These are phyloP conservation scores for Taphrina flavorubra DNA, from an alignment of 1,139 yeast genomes.

Conservation along the genomic window DNA sequence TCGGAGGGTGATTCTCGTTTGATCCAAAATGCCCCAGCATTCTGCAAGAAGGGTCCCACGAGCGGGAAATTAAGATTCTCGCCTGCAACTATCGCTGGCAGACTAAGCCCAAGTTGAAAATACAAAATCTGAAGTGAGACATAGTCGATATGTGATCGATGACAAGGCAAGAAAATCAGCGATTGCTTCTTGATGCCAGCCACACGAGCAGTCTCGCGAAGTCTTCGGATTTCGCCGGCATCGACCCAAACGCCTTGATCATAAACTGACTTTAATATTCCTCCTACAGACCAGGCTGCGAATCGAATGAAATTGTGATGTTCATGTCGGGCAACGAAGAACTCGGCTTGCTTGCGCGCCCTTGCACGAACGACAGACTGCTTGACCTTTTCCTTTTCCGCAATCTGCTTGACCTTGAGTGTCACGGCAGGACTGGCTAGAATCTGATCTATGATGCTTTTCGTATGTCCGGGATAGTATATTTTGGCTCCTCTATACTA, in stretches of 20 bases:
- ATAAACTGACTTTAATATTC: conserved; percentile 54
- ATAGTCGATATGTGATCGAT: conserved; percentile 70
- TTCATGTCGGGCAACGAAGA: conserved; percentile 53
- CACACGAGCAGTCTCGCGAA: conserved; percentile 52
- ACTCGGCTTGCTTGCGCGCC: conserved; percentile 50
- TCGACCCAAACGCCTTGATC: conserved; percentile 57
- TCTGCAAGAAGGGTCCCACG: conserved; percentile 57
- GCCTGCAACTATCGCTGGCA: conserved; percentile 71
- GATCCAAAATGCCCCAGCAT: conserved; percentile 56
- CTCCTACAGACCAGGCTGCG: conserved; percentile 54
- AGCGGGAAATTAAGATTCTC: conserved; percentile 70
- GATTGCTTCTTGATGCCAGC: conserved; percentile 53
- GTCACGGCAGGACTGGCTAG: conserved; percentile 50
- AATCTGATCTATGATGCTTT: conserved; percentile 49
- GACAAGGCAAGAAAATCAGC: conserved; percentile 58
- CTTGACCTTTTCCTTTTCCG: conserved; percentile 49
- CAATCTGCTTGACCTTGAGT: conserved; percentile 50
- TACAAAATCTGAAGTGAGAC: conserved; percentile 65
- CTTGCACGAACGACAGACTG: conserved; percentile 47
- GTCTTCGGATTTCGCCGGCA: conserved; percentile 50
- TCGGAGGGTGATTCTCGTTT: conserved; percentile 58
- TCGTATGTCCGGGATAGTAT: conserved; percentile 52
- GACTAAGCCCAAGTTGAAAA: conserved; percentile 62
- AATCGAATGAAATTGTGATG: conserved; percentile 50
- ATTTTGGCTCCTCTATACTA: conserved; percentile 50